Evolutionary conservation across 2,329 filamentous ascomycete genomes (phyloP).

Genomic region (Botryotinia calthae): DNA sequence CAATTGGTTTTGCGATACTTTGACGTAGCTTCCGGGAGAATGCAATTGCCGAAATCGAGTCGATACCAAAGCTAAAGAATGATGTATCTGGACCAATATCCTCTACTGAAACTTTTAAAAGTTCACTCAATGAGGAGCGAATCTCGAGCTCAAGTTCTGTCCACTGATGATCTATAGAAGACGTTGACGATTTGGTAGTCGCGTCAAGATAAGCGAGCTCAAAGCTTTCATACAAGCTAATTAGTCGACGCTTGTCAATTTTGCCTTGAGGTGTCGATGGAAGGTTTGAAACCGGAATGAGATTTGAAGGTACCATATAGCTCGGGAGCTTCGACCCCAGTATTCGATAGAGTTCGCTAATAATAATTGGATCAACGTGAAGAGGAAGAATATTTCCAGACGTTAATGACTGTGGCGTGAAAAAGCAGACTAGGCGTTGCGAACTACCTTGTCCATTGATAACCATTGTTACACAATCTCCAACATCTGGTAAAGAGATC

Average conservation of each 20-base stretch:
- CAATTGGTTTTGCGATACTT: slow-evolving; percentile 47
- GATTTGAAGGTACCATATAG: slow-evolving; percentile 77
- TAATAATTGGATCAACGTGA: slow-evolving; percentile 39
- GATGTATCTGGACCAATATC: slow-evolving; percentile 64
- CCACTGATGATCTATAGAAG: slow-evolving; percentile 42
- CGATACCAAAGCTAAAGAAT: slow-evolving; percentile 74
- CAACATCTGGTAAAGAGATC: slow-evolving; percentile 49
- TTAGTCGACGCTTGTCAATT: slow-evolving; percentile 59
- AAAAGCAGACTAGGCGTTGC: slow-evolving; percentile 66
- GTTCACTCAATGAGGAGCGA: slow-evolving; percentile 41
- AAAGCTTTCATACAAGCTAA: slow-evolving; percentile 48
- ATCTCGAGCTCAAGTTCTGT: slow-evolving; percentile 56
- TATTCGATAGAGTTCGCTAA: slow-evolving; percentile 51
- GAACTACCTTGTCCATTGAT: slow-evolving; percentile 43
- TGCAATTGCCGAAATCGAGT: slow-evolving; percentile 78
- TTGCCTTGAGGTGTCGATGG: slow-evolving; percentile 76
- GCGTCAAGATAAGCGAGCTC: slow-evolving; percentile 45
- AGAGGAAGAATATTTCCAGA: slow-evolving; percentile 36
- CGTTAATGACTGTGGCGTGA: slow-evolving; percentile 47
- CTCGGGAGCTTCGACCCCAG: slow-evolving; percentile 58
- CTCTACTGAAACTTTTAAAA: slow-evolving; percentile 39
- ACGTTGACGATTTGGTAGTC: slow-evolving; percentile 29
- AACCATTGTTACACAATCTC: slow-evolving; percentile 64
- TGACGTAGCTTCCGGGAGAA: slow-evolving; percentile 58
- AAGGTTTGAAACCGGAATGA: slow-evolving; percentile 67